phyloP scores from a whole-genome alignment of 768 basidiomycete species.

The Lactifluus hygrophoroides region DNA sequence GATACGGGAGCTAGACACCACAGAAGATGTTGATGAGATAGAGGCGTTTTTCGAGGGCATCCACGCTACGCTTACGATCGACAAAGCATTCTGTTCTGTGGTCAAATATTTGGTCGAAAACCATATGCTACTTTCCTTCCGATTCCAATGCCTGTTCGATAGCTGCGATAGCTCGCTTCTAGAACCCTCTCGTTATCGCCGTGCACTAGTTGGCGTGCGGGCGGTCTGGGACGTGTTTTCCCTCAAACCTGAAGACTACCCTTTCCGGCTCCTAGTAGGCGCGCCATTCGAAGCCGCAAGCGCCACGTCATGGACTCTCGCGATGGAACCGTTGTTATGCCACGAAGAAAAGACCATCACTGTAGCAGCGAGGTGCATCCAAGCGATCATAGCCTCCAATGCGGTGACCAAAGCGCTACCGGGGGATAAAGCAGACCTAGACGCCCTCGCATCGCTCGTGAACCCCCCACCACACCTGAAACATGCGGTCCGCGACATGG shows the following conservation, averaged over 20 bases:
- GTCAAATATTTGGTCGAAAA: not conserved
- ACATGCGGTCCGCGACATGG: not conserved
- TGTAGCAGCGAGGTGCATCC: not conserved
- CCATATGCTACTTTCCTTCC: conserved; percentile 5
- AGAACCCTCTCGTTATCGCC: not conserved
- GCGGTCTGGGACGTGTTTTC: conserved; percentile 2
- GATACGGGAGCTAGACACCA: conserved; percentile 1
- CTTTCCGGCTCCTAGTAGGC: not conserved
- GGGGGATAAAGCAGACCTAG: not conserved
- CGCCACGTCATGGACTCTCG: not conserved
- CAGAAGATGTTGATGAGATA: conserved; percentile 1
- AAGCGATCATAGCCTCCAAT: conserved; percentile 6
- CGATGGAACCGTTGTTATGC: not conserved
- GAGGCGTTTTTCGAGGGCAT: conserved; percentile 1
- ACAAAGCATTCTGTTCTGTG: not conserved
- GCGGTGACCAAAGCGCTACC: not conserved
- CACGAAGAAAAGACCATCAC: not conserved
- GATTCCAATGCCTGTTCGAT: conserved; percentile 4
- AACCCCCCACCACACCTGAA: not conserved
- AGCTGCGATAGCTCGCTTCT: not conserved
- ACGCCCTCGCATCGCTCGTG: not conserved
- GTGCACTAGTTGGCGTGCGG: not conserved
- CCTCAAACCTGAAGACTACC: conserved; percentile 1
- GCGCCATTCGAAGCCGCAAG: conserved; percentile 2
- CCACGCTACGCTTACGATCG: not conserved